Conservation (phyloP, 1,284 basidiomycete species). For the Thecaphora frezii region DNA sequence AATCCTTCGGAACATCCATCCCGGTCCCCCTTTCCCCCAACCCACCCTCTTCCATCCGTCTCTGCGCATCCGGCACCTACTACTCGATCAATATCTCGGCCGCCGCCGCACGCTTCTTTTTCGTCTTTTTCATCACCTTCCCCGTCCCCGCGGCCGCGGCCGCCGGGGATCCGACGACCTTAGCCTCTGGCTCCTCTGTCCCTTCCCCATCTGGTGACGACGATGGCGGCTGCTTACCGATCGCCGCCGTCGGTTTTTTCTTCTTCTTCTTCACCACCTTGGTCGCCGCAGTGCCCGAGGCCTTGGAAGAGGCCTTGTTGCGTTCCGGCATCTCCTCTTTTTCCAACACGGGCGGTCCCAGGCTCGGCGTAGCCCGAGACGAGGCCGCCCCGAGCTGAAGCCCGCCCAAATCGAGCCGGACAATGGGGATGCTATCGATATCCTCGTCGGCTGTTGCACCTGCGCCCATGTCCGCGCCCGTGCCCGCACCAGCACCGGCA, state of each 20-base stretch:
- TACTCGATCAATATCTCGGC: no score
- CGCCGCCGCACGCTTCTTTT: no score
- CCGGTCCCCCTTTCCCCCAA: no score
- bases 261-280: constrained; percentile 66
- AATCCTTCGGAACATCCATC: no score
- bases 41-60: no score
- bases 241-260: background rate
- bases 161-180: no score
- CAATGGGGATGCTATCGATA: constrained; percentile 49
- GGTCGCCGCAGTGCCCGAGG: constrained; percentile 59
- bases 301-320: background rate
- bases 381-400: constrained; percentile 1
- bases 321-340: background rate
- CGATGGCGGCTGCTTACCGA: background rate
- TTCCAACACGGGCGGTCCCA: constrained; percentile 58
- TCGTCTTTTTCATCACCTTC: constrained; percentile 67
- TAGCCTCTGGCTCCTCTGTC: no score
- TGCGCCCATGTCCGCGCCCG: no score
- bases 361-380: no score
- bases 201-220: no score
- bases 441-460: constrained; percentile 28
- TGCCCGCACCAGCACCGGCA: background rate
- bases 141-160: constrained; percentile 59
- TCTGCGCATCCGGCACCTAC: no score
- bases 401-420: constrained; percentile 31